phyloP scores from a whole-genome alignment of 2,329 filamentous ascomycete species.

The Aspergillus uvarum region DNA sequence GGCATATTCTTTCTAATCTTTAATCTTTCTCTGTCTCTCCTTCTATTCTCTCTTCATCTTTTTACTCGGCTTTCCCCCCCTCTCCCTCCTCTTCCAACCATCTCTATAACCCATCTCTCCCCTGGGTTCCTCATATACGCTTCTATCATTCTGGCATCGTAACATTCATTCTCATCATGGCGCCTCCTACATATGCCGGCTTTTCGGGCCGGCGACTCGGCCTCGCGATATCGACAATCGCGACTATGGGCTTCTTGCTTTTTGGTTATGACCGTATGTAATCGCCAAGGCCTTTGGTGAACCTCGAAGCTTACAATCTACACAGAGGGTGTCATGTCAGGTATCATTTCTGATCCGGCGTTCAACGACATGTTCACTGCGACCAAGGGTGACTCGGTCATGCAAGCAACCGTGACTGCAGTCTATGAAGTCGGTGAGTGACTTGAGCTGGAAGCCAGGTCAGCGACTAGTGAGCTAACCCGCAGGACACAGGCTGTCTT shows the following conservation, averaged over 20 bases:
- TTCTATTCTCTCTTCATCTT: too few species aligned
- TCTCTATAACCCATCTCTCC: neutral
- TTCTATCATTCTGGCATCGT: neutral
- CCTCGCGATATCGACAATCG: conserved; percentile 60
- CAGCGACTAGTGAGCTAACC: neutral
- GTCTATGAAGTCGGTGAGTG: conserved; percentile 32
- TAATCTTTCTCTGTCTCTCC: neutral
- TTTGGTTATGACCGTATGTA: conserved; percentile 57
- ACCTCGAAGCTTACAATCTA: neutral
- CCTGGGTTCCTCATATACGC: neutral
- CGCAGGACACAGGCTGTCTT: conserved; percentile 9
- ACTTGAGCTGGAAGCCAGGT: too few species aligned
- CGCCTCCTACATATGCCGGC: conserved; percentile 55
- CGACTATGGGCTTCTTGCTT: conserved; percentile 62
- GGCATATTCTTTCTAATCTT: neutral
- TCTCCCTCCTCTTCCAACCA: neutral
- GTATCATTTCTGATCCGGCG: conserved; percentile 35
- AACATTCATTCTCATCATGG: conserved; percentile 40
- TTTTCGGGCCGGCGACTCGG: conserved; percentile 59
- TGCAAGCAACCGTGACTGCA: conserved; percentile 35
- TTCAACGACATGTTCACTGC: conserved; percentile 38
- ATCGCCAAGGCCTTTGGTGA: neutral
- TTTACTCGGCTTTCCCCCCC: neutral
- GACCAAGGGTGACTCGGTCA: conserved; percentile 38
- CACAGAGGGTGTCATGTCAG: conserved; percentile 41